Base-by-base conservation (phyloP, 306 rosid species). In the Quercus rubra region DNA sequence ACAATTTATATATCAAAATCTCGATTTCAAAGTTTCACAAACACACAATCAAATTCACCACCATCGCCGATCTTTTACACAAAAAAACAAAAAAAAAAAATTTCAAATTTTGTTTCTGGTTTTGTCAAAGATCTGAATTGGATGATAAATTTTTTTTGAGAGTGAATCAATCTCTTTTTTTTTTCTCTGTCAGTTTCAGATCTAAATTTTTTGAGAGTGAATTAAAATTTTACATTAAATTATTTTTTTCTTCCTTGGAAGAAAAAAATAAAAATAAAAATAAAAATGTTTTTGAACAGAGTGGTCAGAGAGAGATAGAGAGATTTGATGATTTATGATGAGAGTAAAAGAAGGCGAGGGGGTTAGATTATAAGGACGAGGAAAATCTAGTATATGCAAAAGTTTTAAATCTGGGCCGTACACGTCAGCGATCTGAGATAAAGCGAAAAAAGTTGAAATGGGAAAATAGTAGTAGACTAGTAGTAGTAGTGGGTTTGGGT, bases 391-490 rank as follows among this genome's bases (percentile, higher is more conserved):
- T 72, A 70, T 73, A 69, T 71, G 61, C 31, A 28, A 76, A 51
- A 28, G 18, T 59, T 88, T 70, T 70, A 82, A 82, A 93, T 91
- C 97, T 84, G 55, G 68, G 58, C 93, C 97, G 89, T 87, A 80
- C 97, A 91, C 93, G 97, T 91, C 91, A 86, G 71, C 73, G 86
- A 91, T 90, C 93, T 87, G 12, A 8, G 12, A 8, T 8, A 41
- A 41, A 41, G 46, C 46, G 12, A 41, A 41, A 41, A 41, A 41
- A 8, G 11, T 41, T 2, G 12, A 41, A 49, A 11, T 49, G 17
- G 54, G 54, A 49, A 12, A 49, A 49, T 49, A 41, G 46, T 41
- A 41, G 11, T 2, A 38, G 43, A n/a, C n/a, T 2, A 11, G 52
- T 7, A 41, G 9, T 10, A 9, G 51, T 49, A 11, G 54, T 12